Evolutionary conservation across 441 rosid species (phyloP), one percentile per base, ranked within the genome.

Genomic region (Euphorbia celastroides): DNA sequence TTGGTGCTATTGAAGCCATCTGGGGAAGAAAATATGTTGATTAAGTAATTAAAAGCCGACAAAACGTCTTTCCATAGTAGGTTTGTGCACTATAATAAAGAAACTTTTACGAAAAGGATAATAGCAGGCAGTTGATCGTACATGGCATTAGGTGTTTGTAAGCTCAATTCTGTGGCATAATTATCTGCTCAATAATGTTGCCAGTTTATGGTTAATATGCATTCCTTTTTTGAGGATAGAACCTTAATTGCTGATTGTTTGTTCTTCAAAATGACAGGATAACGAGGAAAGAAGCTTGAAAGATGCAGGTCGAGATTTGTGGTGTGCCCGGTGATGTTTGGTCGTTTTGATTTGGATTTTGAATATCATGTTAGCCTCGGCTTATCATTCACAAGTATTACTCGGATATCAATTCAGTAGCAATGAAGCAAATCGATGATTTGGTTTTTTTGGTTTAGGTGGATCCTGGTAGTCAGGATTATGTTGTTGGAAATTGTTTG

Each of bases 201-300:
- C 14, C 16, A 12, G 3, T 46, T 20, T 31, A 27, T 38, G 51
- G 50, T 11, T 69, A 42, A 9, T 5, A 5, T 32, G 56, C 26
- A 41, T 62, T 46, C 56, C 14, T 50, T 60, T 72, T 16, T 8
- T 26, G 13, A 68, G n/a, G 7, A 16, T 34, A 26, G 41, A 32
- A 54, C 28, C 31, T 20, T 11, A 30, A 22, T 34, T 71, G 44
- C 68, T 57, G 63, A 80, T 30, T 42, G 20, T n/a, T 17, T 36
- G 1, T 23, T 61, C 58, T 48, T 54, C 32, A 20, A 61, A 69
- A 71, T 70, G 66, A 77, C 91, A 93, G 99, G 89, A 84, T 91
- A 78, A 86, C 96, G 5, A 83, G 96, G 81, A 93, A 93, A 80
- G 95, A 91, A 82, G 97, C 99, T 60, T 93, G 81, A 87, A 70